These are phyloP conservation scores for Ophiosphaerella korrae DNA, from an alignment of 2,329 filamentous ascomycete species.

Conservation along the genomic window DNA sequence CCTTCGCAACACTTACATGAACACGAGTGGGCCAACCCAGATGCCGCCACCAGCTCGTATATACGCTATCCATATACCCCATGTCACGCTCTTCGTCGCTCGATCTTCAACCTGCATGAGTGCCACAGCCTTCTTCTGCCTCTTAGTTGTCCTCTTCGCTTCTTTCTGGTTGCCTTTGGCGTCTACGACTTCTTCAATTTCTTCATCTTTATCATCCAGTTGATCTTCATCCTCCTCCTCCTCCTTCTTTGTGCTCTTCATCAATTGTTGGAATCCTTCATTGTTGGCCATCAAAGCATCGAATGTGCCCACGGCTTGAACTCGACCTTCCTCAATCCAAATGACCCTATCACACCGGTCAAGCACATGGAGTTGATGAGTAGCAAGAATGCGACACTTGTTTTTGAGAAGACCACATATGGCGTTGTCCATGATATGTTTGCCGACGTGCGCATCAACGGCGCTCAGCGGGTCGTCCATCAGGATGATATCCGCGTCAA, in stretches of 20 bases:
- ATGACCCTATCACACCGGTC: conserved; percentile 89
- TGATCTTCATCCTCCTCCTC: conserved; percentile 51
- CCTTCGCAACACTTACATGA: conserved; percentile 47
- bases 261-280: conserved; percentile 77
- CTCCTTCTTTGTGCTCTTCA: conserved; percentile 78
- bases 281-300: conserved; percentile 83
- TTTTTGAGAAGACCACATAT: conserved; percentile 86
- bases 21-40: conserved; percentile 67
- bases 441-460: conserved; percentile 64
- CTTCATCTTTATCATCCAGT: conserved; percentile 50
- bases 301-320: conserved; percentile 87
- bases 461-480: conserved; percentile 69
- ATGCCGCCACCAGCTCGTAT: conserved; percentile 75
- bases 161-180: conserved; percentile 1
- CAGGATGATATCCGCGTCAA: conserved; percentile 65
- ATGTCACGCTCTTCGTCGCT: conserved; percentile 76
- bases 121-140: conserved; percentile 55
- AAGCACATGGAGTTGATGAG: conserved; percentile 92
- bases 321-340: conserved; percentile 85
- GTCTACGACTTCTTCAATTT: conserved; percentile 61
- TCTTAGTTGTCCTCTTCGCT: conserved; percentile 55
- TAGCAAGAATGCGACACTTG: conserved; percentile 90
- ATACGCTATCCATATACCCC: conserved; percentile 79
- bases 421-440: conserved; percentile 86
- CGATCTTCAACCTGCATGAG: conserved; percentile 78